These are phyloP conservation scores for Centaurea solstitialis DNA, from an alignment of 129 eudicot species.

Conservation along the genomic window DNA sequence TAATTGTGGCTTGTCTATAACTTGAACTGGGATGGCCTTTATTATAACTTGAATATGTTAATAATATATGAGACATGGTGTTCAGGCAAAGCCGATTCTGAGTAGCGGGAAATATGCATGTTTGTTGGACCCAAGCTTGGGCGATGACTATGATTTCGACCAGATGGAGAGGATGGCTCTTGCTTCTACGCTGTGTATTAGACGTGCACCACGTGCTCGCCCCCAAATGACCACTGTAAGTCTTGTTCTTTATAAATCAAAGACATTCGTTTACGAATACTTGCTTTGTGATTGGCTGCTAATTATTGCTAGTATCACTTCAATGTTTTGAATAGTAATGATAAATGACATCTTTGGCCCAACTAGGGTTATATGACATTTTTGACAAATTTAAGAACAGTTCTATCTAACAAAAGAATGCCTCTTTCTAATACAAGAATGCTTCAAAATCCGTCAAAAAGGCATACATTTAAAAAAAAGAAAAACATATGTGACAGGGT, in stretches of 20 bases:
- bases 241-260: slow-evolving; percentile 2
- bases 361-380: neutral
- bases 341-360: neutral
- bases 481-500: no score
- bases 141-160: slow-evolving; percentile 58
- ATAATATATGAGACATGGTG: neutral
- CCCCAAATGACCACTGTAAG: slow-evolving; percentile 88
- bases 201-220: slow-evolving; percentile 92
- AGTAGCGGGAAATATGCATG: slow-evolving; percentile 61
- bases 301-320: neutral
- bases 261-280: neutral
- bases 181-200: slow-evolving; percentile 85
- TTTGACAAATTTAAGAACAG: neutral
- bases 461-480: no score
- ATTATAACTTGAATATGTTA: neutral
- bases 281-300: neutral
- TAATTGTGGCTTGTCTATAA: neutral
- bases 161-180: slow-evolving; percentile 84
- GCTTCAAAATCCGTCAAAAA: no score
- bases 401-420: neutral
- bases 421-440: neutral
- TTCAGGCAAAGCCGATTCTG: slow-evolving; percentile 81
- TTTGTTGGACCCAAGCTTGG: slow-evolving; percentile 64
- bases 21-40: no score
- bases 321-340: neutral